Base-by-base conservation (phyloP, 148 eudicot species). In the Vaccinium corymbosum region DNA sequence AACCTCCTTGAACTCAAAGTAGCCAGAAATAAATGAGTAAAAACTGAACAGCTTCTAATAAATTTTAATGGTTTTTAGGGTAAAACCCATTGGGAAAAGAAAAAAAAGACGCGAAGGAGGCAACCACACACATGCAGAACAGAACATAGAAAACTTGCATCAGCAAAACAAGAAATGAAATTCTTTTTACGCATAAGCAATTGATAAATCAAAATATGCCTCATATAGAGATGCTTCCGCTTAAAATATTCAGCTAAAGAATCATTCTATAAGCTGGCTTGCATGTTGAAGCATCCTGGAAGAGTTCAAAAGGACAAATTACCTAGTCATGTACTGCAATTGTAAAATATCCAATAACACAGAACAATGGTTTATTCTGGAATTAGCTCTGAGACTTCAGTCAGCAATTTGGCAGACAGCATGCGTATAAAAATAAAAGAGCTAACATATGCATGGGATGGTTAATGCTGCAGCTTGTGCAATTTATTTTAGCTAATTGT, bases 101-200 rank as follows among this genome's bases (percentile, higher is more conserved):
- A 76, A 53, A 48, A 53, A 48, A 20, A 76, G 55, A 48, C 15
- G 51, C 0, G 6, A 4, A 3, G 14, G 27, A n/a, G 57, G 53
- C 20, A 6, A 6, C 16, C 7, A 0, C 29, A 3, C 17, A 7
- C 56, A 22, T 25, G 27, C 38, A 14, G 13, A 78, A 15, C 7
- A 78, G 29, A 75, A 13, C 52, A 25, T 4, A 3, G 80, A 25
- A 52, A 51, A 12, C 80, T 27, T 25, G 13, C 20, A 78, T 6
- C 80, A 78, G 52, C 80, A 78, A 80, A 61, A 64, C 74, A 38
- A 80, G 10, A 27, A 61, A 35, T 12, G 32, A 80, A 19, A 80
- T 3, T 6, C 32, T 32, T 57, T n/a, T 62, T 11, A 80, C 66
- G 22, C 14, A 11, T 46, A 62, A 11, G 32, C 7, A 0, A 62